phyloP scores from a whole-genome alignment of 345 rosid genomes.

The Luvunga scandens region DNA sequence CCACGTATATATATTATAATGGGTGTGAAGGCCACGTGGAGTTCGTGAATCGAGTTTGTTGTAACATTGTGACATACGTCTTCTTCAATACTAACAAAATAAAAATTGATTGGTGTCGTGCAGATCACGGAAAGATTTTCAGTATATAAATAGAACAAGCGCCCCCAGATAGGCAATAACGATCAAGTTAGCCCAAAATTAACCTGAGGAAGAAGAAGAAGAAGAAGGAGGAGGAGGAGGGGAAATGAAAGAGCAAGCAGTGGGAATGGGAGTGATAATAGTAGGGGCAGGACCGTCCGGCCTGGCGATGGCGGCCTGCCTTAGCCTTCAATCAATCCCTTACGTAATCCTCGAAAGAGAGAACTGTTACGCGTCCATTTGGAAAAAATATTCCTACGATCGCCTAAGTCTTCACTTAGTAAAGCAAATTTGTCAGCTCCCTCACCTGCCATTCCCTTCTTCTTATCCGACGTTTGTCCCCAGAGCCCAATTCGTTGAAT shows the following conservation, averaged over 20 bases:
- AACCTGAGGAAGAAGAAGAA: background rate
- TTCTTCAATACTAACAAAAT: too few species aligned
- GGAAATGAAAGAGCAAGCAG: slow-evolving; percentile 28
- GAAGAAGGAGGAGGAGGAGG: too few species aligned
- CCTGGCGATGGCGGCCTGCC: slow-evolving; percentile 64
- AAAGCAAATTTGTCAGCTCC: slow-evolving; percentile 59
- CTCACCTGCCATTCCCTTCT: slow-evolving; percentile 49
- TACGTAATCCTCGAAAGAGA: slow-evolving; percentile 64
- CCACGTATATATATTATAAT: too few species aligned
- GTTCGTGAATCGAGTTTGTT: too few species aligned
- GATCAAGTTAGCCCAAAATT: too few species aligned
- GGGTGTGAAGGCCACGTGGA: too few species aligned
- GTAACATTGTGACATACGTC: too few species aligned
- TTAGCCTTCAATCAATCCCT: slow-evolving; percentile 51
- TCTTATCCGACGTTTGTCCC: slow-evolving; percentile 44
- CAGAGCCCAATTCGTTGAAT: slow-evolving; percentile 45
- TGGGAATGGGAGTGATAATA: slow-evolving; percentile 25
- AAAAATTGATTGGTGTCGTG: too few species aligned
- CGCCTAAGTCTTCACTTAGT: slow-evolving; percentile 72
- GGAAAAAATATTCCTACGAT: slow-evolving; percentile 67
- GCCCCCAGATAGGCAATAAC: too few species aligned
- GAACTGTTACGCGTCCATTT: slow-evolving; percentile 59
- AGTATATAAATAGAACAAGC: too few species aligned
- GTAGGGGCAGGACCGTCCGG: slow-evolving; percentile 88
- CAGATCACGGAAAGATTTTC: too few species aligned